A percentile compares a stretch with the other conserved stretches of the same genome.
phyloP scores from a whole-genome alignment of 768 basidiomycete species.

The Mycena chlorophos region DNA sequence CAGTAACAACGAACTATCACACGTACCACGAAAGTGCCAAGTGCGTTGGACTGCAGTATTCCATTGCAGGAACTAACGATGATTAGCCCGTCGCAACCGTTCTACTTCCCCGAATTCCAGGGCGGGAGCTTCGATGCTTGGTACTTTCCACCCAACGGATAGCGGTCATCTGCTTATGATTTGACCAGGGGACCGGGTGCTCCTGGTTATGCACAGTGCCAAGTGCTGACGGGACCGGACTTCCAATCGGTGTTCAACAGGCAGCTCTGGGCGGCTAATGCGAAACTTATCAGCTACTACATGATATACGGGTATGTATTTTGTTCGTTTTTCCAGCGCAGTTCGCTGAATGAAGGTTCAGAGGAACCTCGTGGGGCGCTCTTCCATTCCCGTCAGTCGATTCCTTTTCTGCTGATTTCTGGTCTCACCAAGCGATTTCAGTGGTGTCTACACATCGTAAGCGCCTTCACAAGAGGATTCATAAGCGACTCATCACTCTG shows the following conservation, averaged over 20 bases:
- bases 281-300: conserved; percentile 80
- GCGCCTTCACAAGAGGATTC: no score
- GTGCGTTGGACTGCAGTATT: background rate
- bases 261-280: conserved; percentile 78
- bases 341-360: conserved; percentile 27
- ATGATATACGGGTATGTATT: conserved; percentile 65
- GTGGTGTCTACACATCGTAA: conserved; percentile 37
- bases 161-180: background rate
- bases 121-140: conserved; percentile 74
- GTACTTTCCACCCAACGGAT: conserved; percentile 38
- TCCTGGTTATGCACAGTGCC: conserved; percentile 64
- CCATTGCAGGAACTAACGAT: no score
- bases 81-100: conserved; percentile 55
- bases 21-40: conserved; percentile 58
- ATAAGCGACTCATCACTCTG: no score
- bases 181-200: background rate
- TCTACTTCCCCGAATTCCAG: conserved; percentile 60
- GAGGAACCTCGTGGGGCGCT: conserved; percentile 85
- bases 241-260: conserved; percentile 82
- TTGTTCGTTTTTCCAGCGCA: background rate
- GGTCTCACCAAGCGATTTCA: background rate
- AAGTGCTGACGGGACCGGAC: conserved; percentile 64
- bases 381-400: conserved; percentile 74
- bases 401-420: background rate
- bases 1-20: conserved; percentile 63